These are phyloP conservation scores for Sabuloglossum arenarium DNA, from an alignment of 495 filamentous ascomycete genomes.

Conservation along the genomic window DNA sequence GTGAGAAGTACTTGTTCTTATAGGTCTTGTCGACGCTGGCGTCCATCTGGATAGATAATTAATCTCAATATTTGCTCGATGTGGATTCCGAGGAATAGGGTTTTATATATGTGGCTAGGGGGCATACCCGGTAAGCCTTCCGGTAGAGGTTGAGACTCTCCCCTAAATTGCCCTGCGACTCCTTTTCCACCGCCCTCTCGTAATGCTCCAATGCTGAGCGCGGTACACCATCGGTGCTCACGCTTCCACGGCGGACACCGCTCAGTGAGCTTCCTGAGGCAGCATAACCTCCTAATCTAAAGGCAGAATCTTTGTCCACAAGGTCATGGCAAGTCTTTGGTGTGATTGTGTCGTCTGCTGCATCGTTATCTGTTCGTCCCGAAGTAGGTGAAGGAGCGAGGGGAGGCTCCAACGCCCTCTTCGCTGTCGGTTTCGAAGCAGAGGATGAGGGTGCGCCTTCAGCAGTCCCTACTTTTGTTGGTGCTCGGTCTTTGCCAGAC, in stretches of 20 bases:
- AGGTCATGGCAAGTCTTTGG: slow-evolving; percentile 22
- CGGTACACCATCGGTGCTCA: slow-evolving; percentile 26
- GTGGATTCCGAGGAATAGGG: slow-evolving; percentile 9
- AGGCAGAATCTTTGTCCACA: slow-evolving; percentile 16
- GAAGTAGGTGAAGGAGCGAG: slow-evolving; percentile 16
- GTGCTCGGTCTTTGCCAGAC: slow-evolving; percentile 12
- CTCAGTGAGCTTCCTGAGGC: slow-evolving; percentile 20
- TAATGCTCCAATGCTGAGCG: slow-evolving; percentile 78
- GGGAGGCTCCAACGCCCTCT: slow-evolving; percentile 2
- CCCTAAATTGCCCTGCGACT: slow-evolving; percentile 62
- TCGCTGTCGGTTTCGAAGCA: background rate
- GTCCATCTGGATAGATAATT: slow-evolving; percentile 33
- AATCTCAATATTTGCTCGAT: slow-evolving; percentile 12
- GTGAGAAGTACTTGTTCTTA: slow-evolving; percentile 72
- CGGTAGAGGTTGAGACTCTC: slow-evolving; percentile 81
- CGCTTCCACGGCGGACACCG: background rate
- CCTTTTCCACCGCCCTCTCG: slow-evolving; percentile 76
- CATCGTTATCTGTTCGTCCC: slow-evolving; percentile 20
- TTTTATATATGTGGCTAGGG: background rate
- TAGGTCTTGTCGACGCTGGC: slow-evolving; percentile 65
- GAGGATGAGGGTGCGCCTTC: background rate
- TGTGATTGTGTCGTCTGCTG: slow-evolving; percentile 16
- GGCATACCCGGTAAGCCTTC: slow-evolving; percentile 59
- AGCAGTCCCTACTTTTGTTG: background rate
- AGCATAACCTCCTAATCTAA: slow-evolving; percentile 13